Percentiles rank a stretch among this genome's conserved stretches.
These are phyloP conservation scores for Floccularia luteovirens DNA, from an alignment of 768 basidiomycete genomes.

Conservation along the genomic window DNA sequence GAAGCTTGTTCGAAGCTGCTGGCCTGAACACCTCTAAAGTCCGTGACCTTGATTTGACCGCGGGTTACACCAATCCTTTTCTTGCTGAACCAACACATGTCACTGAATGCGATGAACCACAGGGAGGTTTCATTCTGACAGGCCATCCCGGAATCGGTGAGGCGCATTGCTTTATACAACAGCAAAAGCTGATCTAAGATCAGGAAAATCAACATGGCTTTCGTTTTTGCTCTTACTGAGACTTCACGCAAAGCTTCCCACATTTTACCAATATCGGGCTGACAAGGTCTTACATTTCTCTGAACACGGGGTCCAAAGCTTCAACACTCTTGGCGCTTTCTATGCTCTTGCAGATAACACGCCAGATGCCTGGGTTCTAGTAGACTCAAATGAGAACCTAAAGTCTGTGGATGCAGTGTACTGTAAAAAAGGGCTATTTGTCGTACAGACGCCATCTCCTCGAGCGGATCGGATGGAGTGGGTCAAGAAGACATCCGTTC, in stretches of 20 bases:
- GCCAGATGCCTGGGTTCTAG: not conserved
- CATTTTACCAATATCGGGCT: not conserved
- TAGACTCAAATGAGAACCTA: not conserved
- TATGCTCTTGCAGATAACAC: not conserved
- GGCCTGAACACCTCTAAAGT: not conserved
- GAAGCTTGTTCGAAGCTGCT: not conserved
- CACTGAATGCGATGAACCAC: not conserved
- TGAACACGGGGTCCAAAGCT: not conserved
- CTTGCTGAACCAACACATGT: not conserved
- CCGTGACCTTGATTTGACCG: not conserved
- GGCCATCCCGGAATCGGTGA: not conserved
- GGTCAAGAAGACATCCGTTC: not conserved
- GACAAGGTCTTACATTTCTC: not conserved
- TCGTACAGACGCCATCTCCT: not conserved
- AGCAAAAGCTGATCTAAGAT: not conserved
- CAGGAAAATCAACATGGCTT: not conserved
- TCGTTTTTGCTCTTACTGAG: not conserved
- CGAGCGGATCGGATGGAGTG: not conserved
- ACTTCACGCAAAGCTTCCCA: constrained; percentile 1
- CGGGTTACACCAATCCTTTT: not conserved
- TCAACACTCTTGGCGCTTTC: not conserved
- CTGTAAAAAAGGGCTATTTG: not conserved
- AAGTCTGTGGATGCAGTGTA: not conserved
- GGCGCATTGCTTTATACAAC: not conserved
- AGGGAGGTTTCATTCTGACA: not conserved